A percentile compares a stretch with the other conserved stretches of the same genome.
These are phyloP conservation scores for Effrenium voratum DNA, from an alignment of 73 alveolate species.

Conservation along the genomic window DNA sequence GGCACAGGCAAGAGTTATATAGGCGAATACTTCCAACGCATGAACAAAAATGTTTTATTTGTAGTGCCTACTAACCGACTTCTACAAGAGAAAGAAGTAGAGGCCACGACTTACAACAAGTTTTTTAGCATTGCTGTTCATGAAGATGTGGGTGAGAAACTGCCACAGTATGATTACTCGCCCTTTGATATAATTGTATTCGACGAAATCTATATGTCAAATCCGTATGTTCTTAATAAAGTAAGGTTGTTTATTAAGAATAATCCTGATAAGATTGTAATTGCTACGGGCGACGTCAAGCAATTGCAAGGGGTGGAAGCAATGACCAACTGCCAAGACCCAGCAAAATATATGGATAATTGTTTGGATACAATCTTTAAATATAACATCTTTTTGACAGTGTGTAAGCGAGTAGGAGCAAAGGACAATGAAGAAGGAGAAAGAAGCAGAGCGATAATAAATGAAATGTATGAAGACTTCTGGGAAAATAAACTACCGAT, in stretches of 20 bases:
- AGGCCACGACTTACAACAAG: neutral
- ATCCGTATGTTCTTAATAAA: neutral
- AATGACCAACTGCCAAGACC: too few relatives aligned
- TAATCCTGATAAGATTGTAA: neutral
- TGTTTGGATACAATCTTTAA: too few relatives aligned
- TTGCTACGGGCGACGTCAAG: too few relatives aligned
- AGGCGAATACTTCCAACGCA: neutral
- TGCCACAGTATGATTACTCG: neutral
- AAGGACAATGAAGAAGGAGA: too few relatives aligned
- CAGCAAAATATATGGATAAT: too few relatives aligned
- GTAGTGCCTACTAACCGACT: neutral
- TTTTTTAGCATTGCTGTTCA: conserved; percentile 13
- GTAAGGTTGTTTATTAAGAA: neutral
- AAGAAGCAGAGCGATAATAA: too few relatives aligned
- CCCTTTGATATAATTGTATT: neutral
- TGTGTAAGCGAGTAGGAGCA: too few relatives aligned
- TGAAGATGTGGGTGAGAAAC: neutral
- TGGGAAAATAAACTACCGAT: too few relatives aligned
- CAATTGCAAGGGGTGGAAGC: too few relatives aligned
- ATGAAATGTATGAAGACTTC: too few relatives aligned
- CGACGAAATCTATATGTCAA: conserved; percentile 20
- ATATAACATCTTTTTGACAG: too few relatives aligned
- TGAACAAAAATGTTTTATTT: conserved; percentile 15
- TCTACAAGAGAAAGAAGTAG: neutral
- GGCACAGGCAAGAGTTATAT: conserved; percentile 22